A percentile compares a stretch with the other conserved stretches of the same genome.
Conservation (phyloP, 2,329 filamentous ascomycete genomes). For the Plenodomus biglobosus region DNA sequence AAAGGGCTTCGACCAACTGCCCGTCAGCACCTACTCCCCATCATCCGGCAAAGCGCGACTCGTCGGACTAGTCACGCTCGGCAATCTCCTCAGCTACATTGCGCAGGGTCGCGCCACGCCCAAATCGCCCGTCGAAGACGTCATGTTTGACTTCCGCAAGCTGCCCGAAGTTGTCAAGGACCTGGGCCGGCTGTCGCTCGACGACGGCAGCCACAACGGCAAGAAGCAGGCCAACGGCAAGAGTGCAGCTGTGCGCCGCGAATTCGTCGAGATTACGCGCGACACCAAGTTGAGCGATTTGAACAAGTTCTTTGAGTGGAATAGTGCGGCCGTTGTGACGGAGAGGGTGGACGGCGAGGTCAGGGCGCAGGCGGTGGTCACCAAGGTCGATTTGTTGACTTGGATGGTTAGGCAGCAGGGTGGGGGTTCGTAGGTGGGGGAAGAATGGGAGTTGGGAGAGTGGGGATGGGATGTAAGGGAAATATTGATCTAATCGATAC, state of each 20-base stretch:
- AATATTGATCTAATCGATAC: no score
- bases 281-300: conserved; percentile 82
- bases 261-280: conserved; percentile 91
- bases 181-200: conserved; percentile 45
- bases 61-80: conserved; percentile 89
- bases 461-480: no score
- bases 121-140: conserved; percentile 73
- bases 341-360: conserved; percentile 64
- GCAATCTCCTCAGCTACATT: conserved; percentile 90
- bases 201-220: conserved; percentile 14
- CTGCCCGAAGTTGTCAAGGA: conserved; percentile 91
- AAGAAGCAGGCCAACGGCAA: conserved; percentile 20
- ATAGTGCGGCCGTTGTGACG: conserved; percentile 91
- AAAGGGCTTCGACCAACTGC: conserved; percentile 96
- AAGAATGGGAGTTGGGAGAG: background rate
- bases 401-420: conserved; percentile 69
- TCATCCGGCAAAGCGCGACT: conserved; percentile 68
- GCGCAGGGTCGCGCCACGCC: conserved; percentile 77
- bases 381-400: conserved; percentile 91
- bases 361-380: conserved; percentile 87
- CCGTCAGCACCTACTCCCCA: conserved; percentile 65
- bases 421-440: background rate
- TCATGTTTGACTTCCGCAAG: conserved; percentile 96
- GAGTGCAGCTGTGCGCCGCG: conserved; percentile 46
- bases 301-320: conserved; percentile 97